These are phyloP conservation scores for Talaromyces sp. DNA, from an alignment of 2,329 filamentous ascomycete species.

Conservation along the genomic window DNA sequence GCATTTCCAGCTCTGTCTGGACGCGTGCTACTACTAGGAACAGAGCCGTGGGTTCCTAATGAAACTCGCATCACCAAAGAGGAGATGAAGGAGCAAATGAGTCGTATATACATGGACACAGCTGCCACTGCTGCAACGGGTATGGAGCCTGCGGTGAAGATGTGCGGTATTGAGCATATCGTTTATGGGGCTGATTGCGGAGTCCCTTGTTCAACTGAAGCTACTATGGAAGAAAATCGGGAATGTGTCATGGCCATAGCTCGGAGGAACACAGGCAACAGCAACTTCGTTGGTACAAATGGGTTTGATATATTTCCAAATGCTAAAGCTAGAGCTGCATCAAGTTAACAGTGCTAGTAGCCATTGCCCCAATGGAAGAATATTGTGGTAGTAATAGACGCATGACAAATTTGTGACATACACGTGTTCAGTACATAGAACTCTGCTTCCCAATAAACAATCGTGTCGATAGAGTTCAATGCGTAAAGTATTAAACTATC, in stretches of 20 bases:
- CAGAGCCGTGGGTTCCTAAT: constrained; percentile 5
- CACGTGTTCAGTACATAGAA: neutral
- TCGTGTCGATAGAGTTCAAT: neutral
- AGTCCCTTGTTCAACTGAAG: constrained; percentile 6
- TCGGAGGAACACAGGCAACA: neutral
- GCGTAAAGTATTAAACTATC: neutral
- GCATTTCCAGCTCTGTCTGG: constrained; percentile 2
- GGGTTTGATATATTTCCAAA: constrained; percentile 3
- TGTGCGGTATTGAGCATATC: constrained; percentile 2
- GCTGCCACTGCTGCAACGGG: constrained; percentile 6
- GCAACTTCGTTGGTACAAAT: neutral
- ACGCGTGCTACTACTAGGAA: constrained; percentile 1
- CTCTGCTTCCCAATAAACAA: neutral
- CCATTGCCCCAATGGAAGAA: no score
- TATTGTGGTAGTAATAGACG: neutral
- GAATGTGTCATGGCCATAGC: constrained; percentile 1
- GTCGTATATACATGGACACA: constrained; percentile 4
- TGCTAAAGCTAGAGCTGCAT: constrained; percentile 1
- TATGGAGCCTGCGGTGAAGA: constrained; percentile 4
- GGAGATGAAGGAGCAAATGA: constrained; percentile 2
- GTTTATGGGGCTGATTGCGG: constrained; percentile 9
- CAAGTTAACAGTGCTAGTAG: no score
- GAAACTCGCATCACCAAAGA: neutral
- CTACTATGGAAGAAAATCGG: constrained; percentile 7
- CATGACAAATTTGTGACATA: neutral